Evolutionary conservation across 768 basidiomycete genomes (phyloP).

Genomic region (Thelephora aurantiotincta): DNA sequence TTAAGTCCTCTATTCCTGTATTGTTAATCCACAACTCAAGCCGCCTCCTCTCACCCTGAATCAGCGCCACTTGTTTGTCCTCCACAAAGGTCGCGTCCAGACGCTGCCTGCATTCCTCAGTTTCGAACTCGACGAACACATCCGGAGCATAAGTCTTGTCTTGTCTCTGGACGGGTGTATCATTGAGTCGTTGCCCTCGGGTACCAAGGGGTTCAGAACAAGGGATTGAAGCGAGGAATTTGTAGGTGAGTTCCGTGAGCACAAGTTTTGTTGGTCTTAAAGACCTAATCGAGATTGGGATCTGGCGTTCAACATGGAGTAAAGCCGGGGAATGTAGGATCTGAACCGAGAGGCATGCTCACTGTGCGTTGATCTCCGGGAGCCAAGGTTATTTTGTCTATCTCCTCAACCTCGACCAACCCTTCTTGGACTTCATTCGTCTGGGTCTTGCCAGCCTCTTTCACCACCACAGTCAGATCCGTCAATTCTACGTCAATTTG

Average conservation of each 20-base stretch:
- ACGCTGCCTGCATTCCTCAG: conserved; percentile 53
- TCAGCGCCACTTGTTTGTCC: conserved; percentile 34
- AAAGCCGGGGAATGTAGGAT: not conserved
- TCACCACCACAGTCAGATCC: conserved; percentile 40
- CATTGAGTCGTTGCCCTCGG: conserved; percentile 66
- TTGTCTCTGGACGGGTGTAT: conserved; percentile 57
- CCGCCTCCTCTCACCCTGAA: conserved; percentile 54
- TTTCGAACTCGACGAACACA: conserved; percentile 38
- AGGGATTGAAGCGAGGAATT: conserved; percentile 65
- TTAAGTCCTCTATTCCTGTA: conserved; percentile 40
- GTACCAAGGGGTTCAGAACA: conserved; percentile 48
- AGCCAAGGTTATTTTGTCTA: conserved; percentile 47
- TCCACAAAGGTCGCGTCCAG: conserved; percentile 44
- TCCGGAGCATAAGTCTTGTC: conserved; percentile 62
- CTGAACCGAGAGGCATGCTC: conserved; percentile 12
- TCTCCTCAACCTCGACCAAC: conserved; percentile 39
- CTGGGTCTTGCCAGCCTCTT: conserved; percentile 18
- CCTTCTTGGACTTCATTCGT: conserved; percentile 6
- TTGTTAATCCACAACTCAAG: conserved; percentile 53
- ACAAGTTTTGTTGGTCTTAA: conserved; percentile 35
- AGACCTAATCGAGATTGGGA: conserved; percentile 50
- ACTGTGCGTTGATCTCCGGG: conserved; percentile 57
- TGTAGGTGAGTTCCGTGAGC: conserved; percentile 44
- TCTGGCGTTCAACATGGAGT: conserved; percentile 17
- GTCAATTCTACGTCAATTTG: conserved; percentile 59